Conservation (phyloP, 495 filamentous ascomycete genomes). For the Xylaria grammica region DNA sequence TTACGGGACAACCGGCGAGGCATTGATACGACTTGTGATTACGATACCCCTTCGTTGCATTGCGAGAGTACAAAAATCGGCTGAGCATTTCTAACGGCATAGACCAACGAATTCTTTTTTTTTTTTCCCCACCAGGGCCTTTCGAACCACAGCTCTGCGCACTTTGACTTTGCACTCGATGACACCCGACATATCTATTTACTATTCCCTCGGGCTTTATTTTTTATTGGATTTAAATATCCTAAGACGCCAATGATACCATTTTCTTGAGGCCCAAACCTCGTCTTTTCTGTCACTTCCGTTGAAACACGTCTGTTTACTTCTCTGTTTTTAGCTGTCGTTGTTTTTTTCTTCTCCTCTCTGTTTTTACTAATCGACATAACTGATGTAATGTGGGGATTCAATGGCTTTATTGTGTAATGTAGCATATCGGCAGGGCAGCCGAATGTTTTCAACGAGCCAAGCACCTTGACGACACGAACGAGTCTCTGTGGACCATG, state of each 20-base stretch:
- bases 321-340: neutral
- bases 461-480: neutral
- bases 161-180: neutral
- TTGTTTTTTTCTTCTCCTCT: neutral
- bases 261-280: neutral
- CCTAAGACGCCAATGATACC: constrained; percentile 16
- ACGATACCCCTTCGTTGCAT: constrained; percentile 26
- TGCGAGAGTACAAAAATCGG: constrained; percentile 19
- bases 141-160: neutral
- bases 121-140: neutral
- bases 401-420: constrained; percentile 24
- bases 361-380: constrained; percentile 1
- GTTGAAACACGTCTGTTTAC: neutral
- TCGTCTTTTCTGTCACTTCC: neutral
- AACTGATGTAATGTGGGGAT: constrained; percentile 8
- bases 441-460: neutral
- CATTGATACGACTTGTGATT: constrained; percentile 27
- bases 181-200: constrained; percentile 3
- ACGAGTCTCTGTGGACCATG: constrained; percentile 2
- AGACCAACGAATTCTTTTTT: constrained; percentile 16
- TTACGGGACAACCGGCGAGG: constrained; percentile 10
- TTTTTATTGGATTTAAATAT: neutral
- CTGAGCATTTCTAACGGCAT: constrained; percentile 20
- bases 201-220: neutral
- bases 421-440: constrained; percentile 17